Percentiles rank a stretch among this genome's conserved stretches.
phyloP scores from a whole-genome alignment of 139 green algal species.

The Monoraphidium neglectum region DNA sequence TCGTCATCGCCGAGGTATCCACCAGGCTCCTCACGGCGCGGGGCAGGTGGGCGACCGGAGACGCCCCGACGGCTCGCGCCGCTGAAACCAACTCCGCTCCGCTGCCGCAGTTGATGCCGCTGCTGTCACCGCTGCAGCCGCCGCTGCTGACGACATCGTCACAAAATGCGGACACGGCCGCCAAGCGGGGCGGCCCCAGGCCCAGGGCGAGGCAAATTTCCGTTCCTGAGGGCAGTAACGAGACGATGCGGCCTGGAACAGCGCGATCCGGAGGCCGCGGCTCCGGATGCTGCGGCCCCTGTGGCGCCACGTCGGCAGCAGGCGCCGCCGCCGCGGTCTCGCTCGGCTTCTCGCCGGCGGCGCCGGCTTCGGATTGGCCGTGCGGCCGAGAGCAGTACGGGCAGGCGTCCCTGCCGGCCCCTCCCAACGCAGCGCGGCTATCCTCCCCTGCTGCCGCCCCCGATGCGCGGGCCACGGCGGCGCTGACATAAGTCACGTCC shows the following conservation, averaged over 20 bases:
- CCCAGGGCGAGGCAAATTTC: constrained; percentile 83
- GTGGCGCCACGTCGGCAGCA: neutral
- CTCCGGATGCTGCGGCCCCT: constrained; percentile 7
- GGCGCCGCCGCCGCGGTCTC: neutral
- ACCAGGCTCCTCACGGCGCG: constrained; percentile 16
- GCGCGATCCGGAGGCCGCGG: constrained; percentile 9
- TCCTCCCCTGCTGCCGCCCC: neutral
- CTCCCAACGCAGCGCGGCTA: neutral
- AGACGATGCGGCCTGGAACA: constrained; percentile 45
- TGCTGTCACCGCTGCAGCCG: no score
- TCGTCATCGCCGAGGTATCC: constrained; percentile 2
- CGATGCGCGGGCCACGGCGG: constrained; percentile 15
- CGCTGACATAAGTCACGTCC: neutral
- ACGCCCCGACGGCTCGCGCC: no score
- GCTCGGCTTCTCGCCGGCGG: neutral
- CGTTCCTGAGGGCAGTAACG: constrained; percentile 70
- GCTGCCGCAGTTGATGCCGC: no score
- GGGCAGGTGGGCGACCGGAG: no score
- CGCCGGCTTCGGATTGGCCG: neutral
- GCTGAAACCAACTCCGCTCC: no score
- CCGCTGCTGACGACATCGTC: no score
- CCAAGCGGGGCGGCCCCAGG: constrained; percentile 57
- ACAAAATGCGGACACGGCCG: constrained; percentile 75
- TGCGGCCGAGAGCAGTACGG: neutral
- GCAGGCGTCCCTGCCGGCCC: neutral